Conservation (phyloP, 306 rosid genomes). For the Quercus dentata region DNA sequence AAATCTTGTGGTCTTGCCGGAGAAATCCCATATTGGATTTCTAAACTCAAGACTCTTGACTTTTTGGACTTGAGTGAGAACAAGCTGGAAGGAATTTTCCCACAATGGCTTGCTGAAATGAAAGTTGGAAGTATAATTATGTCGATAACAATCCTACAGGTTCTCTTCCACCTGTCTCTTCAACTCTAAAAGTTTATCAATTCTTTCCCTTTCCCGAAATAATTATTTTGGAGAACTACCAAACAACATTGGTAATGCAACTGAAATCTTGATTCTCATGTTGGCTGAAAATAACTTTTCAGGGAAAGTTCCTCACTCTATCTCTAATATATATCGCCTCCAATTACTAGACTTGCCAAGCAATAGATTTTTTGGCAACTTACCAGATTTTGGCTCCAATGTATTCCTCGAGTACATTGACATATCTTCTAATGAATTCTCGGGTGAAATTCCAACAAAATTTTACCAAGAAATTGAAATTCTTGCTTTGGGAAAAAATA, state of each 20-base stretch:
- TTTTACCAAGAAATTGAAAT: conserved; percentile 12
- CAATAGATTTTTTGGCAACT: conserved; percentile 17
- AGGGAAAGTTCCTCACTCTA: conserved; percentile 14
- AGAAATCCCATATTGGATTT: conserved; percentile 29
- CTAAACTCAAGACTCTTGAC: conserved; percentile 9
- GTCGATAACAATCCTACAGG: conserved; percentile 25
- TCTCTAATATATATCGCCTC: conserved; percentile 21
- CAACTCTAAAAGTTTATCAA: neutral
- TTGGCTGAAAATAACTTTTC: conserved; percentile 23
- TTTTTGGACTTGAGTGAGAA: conserved; percentile 27
- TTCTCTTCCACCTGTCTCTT: conserved; percentile 25
- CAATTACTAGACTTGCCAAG: conserved; percentile 15
- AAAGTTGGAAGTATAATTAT: conserved; percentile 15
- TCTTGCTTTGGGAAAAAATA: neutral
- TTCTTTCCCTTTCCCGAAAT: conserved; percentile 23
- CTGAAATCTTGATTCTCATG: conserved; percentile 5
- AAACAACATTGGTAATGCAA: conserved; percentile 20
- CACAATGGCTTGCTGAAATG: conserved; percentile 31
- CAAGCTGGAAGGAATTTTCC: conserved; percentile 24
- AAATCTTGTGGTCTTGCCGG: conserved; percentile 22
- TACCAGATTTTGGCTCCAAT: conserved; percentile 10
- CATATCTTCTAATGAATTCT: conserved; percentile 24
- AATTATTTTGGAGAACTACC: conserved; percentile 27
- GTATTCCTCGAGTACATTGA: conserved; percentile 17
- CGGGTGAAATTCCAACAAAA: conserved; percentile 25